Base-by-base conservation (phyloP, 345 rosid species). In the Pugionium dolabratum region DNA sequence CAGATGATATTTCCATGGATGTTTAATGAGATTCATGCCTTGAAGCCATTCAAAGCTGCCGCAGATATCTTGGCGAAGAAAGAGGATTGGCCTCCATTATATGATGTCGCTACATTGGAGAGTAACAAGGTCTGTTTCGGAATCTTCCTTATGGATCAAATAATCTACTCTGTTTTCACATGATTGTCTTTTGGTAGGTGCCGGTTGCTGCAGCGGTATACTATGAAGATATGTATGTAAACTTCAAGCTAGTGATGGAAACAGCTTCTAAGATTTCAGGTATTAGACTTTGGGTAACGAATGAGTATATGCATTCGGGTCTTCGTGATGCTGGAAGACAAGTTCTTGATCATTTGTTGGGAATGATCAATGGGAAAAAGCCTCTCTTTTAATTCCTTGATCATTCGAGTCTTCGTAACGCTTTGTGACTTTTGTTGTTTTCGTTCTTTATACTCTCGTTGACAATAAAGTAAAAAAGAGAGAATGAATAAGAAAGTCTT, bases 221-320 rank as follows among this genome's bases (percentile, higher is more conserved):
- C 75, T 84, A 80, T 4, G 96, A 90, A 59, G 99, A 94, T 56
- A 72, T 90, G 89, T 94, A 86, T 74, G 96, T 88, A 11, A 90
- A 85, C 67, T 83, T 90, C 80, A 90, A 83, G 84, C 58, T 94
- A 74, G 84, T 79, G 27, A 88, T 53, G 86, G 90, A 90, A 71
- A 94, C 96, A 50, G 92, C 87, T 46, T 74, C 92, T 45, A 75
- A 83, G 59, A 80, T 90, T 32, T 84, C 86, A 1, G 87, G 89
- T 35, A 82, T 88, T 55, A 76, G 98, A 76, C 76, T 82, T 39
- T 92, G 98, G 96, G 64, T 89, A 35, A 86, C 96, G 1, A 92
- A 86, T 18, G 93, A 92, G 79, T 90, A 68, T 75, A 83, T 85
- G 99, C 99, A 94, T 69, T 94, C 97, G 6, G 99, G 97, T 57